A percentile compares a stretch with the other conserved stretches of the same genome.
Conservation (phyloP, 768 basidiomycete species). For the Naganishia kalamii region DNA sequence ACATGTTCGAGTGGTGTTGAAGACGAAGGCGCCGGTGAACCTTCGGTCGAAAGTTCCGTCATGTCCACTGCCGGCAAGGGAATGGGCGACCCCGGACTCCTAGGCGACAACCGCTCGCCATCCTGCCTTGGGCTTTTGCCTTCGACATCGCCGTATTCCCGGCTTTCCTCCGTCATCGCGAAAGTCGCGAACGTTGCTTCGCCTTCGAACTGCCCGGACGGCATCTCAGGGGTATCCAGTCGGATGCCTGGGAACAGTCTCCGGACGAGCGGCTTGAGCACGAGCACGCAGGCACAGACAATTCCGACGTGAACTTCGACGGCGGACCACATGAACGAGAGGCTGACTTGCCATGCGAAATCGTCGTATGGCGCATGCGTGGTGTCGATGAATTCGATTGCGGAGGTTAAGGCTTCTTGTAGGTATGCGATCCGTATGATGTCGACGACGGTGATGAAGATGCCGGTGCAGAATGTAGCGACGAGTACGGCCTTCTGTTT, state of each 20-base stretch:
- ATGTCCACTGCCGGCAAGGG: background rate
- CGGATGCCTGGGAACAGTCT: background rate
- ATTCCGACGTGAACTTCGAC: slow-evolving; percentile 42
- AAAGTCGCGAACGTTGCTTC: background rate
- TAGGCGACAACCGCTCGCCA: background rate
- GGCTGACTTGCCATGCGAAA: slow-evolving; percentile 36
- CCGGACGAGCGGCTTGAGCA: slow-evolving; percentile 41
- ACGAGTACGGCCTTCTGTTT: slow-evolving; percentile 41
- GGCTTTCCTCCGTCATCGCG: background rate
- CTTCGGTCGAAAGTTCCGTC: background rate
- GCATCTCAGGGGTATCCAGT: slow-evolving; percentile 5
- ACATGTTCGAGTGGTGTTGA: no score
- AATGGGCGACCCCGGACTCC: background rate
- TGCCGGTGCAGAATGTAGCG: slow-evolving; percentile 40
- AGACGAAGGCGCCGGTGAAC: background rate
- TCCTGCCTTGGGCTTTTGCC: background rate
- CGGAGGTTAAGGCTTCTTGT: slow-evolving; percentile 32
- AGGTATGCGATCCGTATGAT: slow-evolving; percentile 42
- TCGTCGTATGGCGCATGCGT: slow-evolving; percentile 19
- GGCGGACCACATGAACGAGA: slow-evolving; percentile 41
- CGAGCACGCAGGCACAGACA: slow-evolving; percentile 39
- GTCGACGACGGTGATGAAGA: slow-evolving; percentile 43
- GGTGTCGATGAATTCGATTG: background rate
- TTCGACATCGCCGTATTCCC: background rate
- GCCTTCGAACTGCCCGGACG: slow-evolving; percentile 3